Evolutionary conservation across 2,329 filamentous ascomycete species (phyloP).

Genomic region (Pyricularia sp.): DNA sequence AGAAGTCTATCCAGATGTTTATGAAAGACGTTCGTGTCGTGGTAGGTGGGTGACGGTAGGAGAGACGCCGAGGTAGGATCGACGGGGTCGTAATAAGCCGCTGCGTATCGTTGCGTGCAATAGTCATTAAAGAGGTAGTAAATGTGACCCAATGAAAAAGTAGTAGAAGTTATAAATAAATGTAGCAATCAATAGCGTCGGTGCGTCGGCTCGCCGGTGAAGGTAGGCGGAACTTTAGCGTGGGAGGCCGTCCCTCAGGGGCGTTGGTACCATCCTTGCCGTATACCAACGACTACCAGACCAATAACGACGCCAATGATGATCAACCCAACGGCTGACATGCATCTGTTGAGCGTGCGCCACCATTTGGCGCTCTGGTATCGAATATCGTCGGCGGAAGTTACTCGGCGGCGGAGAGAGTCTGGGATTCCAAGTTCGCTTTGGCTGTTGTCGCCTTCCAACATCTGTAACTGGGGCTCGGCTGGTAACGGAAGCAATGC

Average conservation of each 20-base stretch:
- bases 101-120: constrained; percentile 1
- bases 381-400: constrained; percentile 30
- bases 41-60: background rate
- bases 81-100: background rate
- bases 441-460: constrained; percentile 33
- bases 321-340: constrained; percentile 46
- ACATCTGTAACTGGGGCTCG: constrained; percentile 41
- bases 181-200: constrained; percentile 7
- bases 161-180: constrained; percentile 10
- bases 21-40: background rate
- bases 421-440: constrained; percentile 28
- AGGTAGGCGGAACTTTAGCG: background rate
- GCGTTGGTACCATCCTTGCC: constrained; percentile 33
- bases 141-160: constrained; percentile 8
- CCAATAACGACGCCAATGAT: constrained; percentile 43
- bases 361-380: constrained; percentile 49
- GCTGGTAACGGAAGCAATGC: constrained; percentile 63
- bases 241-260: background rate
- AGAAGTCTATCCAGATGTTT: background rate
- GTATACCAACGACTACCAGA: constrained; percentile 42
- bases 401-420: constrained; percentile 22
- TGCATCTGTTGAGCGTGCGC: constrained; percentile 48
- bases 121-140: background rate
- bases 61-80: background rate
- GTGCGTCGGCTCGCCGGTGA: background rate